A percentile compares a stretch with the other conserved stretches of the same genome.
Evolutionary conservation across 2,329 filamentous ascomycete genomes (phyloP).

Genomic region (Colletotrichum sansevieriae): DNA sequence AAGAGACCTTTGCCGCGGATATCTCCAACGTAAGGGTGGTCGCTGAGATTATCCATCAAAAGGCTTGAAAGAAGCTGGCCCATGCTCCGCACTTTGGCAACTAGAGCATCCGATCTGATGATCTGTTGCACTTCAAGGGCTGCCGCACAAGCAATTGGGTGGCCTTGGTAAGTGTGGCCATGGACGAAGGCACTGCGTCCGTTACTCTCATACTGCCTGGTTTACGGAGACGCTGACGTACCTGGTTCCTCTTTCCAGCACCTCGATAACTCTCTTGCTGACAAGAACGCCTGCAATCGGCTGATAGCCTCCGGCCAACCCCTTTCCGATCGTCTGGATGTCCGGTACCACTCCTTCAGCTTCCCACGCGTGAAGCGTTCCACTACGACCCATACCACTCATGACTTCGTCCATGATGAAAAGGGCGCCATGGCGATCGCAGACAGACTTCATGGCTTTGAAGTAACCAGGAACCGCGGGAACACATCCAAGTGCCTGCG

Average conservation of each 20-base stretch:
- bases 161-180: conserved; percentile 67
- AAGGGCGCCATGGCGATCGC: conserved; percentile 74
- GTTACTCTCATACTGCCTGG: conserved; percentile 41
- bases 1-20: conserved; percentile 59
- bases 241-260: conserved; percentile 61
- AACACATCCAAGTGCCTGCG: conserved; percentile 70
- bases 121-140: conserved; percentile 55
- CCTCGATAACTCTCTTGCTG: conserved; percentile 61
- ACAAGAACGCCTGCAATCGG: conserved; percentile 68
- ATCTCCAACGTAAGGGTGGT: conserved; percentile 53
- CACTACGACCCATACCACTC: conserved; percentile 35
- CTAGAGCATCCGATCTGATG: conserved; percentile 50
- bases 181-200: conserved; percentile 62
- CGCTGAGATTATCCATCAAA: conserved; percentile 46
- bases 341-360: conserved; percentile 59
- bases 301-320: conserved; percentile 67
- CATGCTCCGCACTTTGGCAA: conserved; percentile 49
- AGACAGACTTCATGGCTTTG: conserved; percentile 74
- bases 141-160: conserved; percentile 55
- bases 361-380: conserved; percentile 36
- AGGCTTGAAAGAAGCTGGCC: conserved; percentile 48
- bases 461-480: conserved; percentile 70
- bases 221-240: background rate
- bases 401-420: conserved; percentile 71
- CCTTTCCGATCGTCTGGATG: conserved; percentile 71